Evolutionary conservation across 2,329 filamentous ascomycete genomes (phyloP).

Genomic region (Penicillium paneum): DNA sequence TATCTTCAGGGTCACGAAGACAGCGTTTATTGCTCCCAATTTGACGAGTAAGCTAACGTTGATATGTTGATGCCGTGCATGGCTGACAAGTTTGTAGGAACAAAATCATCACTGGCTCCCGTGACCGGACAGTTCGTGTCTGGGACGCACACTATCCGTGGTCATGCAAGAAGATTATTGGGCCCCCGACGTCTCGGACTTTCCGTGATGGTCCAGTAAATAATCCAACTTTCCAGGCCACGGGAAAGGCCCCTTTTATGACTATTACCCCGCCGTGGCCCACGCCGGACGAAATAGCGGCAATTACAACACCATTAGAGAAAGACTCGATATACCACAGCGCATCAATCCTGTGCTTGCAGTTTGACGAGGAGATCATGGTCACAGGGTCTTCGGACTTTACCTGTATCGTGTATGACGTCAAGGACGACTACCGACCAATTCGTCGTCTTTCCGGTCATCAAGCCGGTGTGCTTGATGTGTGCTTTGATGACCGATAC

Average conservation of each 20-base stretch:
- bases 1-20: slow-evolving; percentile 93
- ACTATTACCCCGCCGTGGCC: slow-evolving; percentile 52
- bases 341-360: slow-evolving; percentile 89
- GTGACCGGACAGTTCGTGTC: slow-evolving; percentile 90
- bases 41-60: slow-evolving; percentile 71
- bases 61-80: neutral
- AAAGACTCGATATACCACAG: slow-evolving; percentile 65
- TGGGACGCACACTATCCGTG: slow-evolving; percentile 87
- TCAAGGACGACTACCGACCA: slow-evolving; percentile 73
- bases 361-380: slow-evolving; percentile 89
- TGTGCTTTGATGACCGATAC: slow-evolving; percentile 86
- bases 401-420: slow-evolving; percentile 86
- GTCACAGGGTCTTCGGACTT: slow-evolving; percentile 93
- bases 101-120: slow-evolving; percentile 95
- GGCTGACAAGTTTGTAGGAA: slow-evolving; percentile 55
- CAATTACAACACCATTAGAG: slow-evolving; percentile 20
- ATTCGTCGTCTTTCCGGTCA: slow-evolving; percentile 76
- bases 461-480: slow-evolving; percentile 83
- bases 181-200: slow-evolving; percentile 60
- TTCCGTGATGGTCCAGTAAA: slow-evolving; percentile 44
- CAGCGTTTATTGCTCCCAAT: slow-evolving; percentile 96
- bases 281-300: slow-evolving; percentile 53
- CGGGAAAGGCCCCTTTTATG: slow-evolving; percentile 43
- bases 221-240: slow-evolving; percentile 43
- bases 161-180: slow-evolving; percentile 80